These are phyloP conservation scores for Dothidotthia symphoricarpi DNA, from an alignment of 2,329 filamentous ascomycete species.

Conservation along the genomic window DNA sequence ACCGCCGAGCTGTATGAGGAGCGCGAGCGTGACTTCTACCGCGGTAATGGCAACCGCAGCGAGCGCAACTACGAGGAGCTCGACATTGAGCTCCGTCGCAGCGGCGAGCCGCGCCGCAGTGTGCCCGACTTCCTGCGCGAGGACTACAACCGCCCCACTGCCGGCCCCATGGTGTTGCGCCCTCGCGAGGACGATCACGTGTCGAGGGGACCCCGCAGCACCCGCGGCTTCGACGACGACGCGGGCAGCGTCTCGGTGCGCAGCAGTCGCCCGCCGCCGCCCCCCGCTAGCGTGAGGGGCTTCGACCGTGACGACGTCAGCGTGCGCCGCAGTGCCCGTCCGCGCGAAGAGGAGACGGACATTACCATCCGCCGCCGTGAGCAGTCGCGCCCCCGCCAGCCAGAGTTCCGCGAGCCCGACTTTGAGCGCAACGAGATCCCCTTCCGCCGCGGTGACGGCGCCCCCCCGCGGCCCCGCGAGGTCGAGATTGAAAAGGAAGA, in stretches of 20 bases:
- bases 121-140: constrained; percentile 51
- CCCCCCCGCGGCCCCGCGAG: constrained; percentile 37
- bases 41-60: constrained; percentile 41
- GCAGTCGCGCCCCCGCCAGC: constrained; percentile 34
- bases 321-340: constrained; percentile 35
- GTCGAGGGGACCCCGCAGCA: constrained; percentile 35
- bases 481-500: constrained; percentile 46
- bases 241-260: constrained; percentile 32
- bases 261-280: constrained; percentile 31
- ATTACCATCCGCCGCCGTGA: constrained; percentile 38
- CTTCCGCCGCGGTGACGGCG: constrained; percentile 45
- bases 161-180: constrained; percentile 49
- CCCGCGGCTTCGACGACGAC: constrained; percentile 44
- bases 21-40: constrained; percentile 51
- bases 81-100: constrained; percentile 48
- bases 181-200: constrained; percentile 42
- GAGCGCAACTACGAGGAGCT: constrained; percentile 51
- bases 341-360: constrained; percentile 38
- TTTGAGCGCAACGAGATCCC: constrained; percentile 41
- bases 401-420: constrained; percentile 35
- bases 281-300: constrained; percentile 28
- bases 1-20: constrained; percentile 51
- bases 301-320: constrained; percentile 42
- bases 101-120: constrained; percentile 42
- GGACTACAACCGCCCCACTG: constrained; percentile 50